Evolutionary conservation across 805 yeast genomes (phyloP).

Genomic region (Saccharomyces cerevisiae): DNA sequence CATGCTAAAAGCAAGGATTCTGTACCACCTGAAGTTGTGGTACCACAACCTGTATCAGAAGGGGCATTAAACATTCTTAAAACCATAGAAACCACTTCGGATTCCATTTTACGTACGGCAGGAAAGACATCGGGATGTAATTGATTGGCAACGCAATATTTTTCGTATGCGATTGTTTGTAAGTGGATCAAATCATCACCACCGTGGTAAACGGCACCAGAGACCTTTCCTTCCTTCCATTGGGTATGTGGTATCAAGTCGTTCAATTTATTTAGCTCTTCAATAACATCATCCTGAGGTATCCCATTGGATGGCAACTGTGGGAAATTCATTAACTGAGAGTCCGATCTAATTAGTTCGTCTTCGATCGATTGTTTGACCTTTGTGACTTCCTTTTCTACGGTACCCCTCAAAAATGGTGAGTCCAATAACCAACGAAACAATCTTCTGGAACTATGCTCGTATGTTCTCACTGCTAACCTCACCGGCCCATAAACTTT

Average conservation of each 20-base stretch:
- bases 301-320: conserved; percentile 56
- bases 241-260: conserved; percentile 50
- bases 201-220: conserved; percentile 97
- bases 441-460: conserved; percentile 14
- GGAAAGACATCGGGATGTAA: conserved; percentile 96
- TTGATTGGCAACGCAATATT: conserved; percentile 84
- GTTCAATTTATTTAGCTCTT: conserved; percentile 43
- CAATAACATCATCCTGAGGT: conserved; percentile 36
- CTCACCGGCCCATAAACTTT: conserved; percentile 37
- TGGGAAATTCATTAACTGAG: conserved; percentile 36
- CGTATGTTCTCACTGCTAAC: conserved; percentile 14
- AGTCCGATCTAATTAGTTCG: conserved; percentile 49
- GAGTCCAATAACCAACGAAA: conserved; percentile 34
- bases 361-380: conserved; percentile 45
- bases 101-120: conserved; percentile 91
- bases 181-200: conserved; percentile 67
- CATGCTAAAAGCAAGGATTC: conserved; percentile 85
- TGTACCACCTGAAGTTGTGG: conserved; percentile 90
- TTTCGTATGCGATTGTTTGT: conserved; percentile 69
- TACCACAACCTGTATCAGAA: conserved; percentile 49
- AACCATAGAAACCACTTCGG: conserved; percentile 91
- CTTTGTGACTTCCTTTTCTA: conserved; percentile 50
- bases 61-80: conserved; percentile 78
- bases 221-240: conserved; percentile 79
- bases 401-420: conserved; percentile 47